phyloP scores from a whole-genome alignment of 345 rosid species.

The Syzygium oleosum region DNA sequence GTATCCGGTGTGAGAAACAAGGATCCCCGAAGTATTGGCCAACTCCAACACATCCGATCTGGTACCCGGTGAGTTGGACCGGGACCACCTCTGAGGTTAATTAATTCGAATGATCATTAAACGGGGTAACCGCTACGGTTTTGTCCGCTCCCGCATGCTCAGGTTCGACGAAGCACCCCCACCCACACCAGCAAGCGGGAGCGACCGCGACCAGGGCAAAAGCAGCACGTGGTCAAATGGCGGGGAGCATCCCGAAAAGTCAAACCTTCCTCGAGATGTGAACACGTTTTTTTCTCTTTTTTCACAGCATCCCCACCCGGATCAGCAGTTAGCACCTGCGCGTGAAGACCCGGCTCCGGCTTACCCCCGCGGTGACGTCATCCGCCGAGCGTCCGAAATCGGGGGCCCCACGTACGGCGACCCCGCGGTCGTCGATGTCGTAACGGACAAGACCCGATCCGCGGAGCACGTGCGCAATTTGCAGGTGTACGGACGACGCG shows the following conservation, averaged over 20 bases:
- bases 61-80: no score
- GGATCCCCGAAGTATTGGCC: no score
- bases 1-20: no score
- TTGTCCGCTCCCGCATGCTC: neutral
- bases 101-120: neutral
- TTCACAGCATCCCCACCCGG: no score
- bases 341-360: neutral
- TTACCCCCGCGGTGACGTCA: neutral
- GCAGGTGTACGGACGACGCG: no score
- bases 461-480: neutral
- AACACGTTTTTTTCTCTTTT: neutral
- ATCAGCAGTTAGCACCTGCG: neutral
- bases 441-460: neutral
- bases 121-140: rapidly evolving
- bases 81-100: no score
- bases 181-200: neutral
- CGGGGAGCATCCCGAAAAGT: neutral
- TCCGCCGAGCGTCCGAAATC: neutral
- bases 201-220: neutral
- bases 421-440: neutral
- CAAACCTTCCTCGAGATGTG: neutral
- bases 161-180: neutral
- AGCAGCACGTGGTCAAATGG: neutral
- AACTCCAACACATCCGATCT: no score
- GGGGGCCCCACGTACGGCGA: no score